These are phyloP conservation scores for Sordaria brevicollis DNA, from an alignment of 495 filamentous ascomycete genomes.

Conservation along the genomic window DNA sequence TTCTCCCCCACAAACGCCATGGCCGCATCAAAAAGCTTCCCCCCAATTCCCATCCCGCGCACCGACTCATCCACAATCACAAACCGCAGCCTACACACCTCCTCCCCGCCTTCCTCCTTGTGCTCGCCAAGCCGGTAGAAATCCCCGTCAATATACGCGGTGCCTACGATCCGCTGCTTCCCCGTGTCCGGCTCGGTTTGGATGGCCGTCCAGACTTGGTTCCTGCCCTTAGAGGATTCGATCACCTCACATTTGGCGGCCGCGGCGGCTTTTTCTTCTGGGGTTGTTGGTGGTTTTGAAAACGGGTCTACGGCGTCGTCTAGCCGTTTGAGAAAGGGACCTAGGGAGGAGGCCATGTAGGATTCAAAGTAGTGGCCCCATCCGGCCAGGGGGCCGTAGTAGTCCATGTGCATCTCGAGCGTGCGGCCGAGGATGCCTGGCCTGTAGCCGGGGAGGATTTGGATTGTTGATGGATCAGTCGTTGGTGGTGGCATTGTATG, in stretches of 20 bases:
- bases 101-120: background rate
- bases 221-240: background rate
- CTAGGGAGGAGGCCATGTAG: slow-evolving; percentile 3
- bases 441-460: slow-evolving; percentile 19
- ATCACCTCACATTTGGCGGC: background rate
- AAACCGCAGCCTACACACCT: slow-evolving; percentile 14
- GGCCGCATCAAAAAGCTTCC: slow-evolving; percentile 13
- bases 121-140: background rate
- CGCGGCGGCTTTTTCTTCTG: background rate
- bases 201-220: slow-evolving; percentile 21
- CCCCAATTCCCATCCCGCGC: slow-evolving; percentile 17
- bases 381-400: slow-evolving; percentile 8
- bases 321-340: slow-evolving; percentile 11
- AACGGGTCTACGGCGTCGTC: slow-evolving; percentile 2
- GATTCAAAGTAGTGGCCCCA: slow-evolving; percentile 20
- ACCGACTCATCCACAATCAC: slow-evolving; percentile 21
- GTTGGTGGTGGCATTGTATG: background rate
- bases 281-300: background rate
- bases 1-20: slow-evolving; percentile 20
- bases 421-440: slow-evolving; percentile 20
- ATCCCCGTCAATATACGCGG: slow-evolving; percentile 23
- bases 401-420: slow-evolving; percentile 23
- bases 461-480: background rate
- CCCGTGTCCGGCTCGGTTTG: background rate
- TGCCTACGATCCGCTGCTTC: slow-evolving; percentile 16